A percentile compares a stretch with the other conserved stretches of the same genome.
These are phyloP conservation scores for Tritrichomonas foetus DNA, from an alignment of 208 protist genomes.

Conservation along the genomic window DNA sequence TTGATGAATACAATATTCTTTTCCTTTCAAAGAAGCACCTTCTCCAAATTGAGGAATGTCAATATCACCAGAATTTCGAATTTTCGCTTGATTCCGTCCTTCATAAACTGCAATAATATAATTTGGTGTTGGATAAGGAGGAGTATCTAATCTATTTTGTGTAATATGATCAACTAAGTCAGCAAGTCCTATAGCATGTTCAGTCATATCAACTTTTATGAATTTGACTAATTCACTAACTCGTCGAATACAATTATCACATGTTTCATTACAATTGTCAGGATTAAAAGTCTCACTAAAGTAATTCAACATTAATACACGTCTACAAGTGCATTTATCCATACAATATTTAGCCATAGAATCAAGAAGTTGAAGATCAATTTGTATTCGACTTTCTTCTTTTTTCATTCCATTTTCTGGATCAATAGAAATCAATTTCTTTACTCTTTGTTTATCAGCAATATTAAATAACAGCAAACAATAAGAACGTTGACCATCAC, in stretches of 20 bases:
- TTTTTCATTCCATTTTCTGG: not conserved
- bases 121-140: too few species aligned
- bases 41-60: too few species aligned
- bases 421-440: conserved; percentile 1
- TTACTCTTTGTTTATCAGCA: conserved; percentile 19
- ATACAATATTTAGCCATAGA: not conserved
- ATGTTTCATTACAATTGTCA: conserved; percentile 18
- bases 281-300: conserved; percentile 15
- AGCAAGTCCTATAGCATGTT: too few species aligned
- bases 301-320: not conserved
- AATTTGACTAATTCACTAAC: not conserved
- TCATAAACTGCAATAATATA: too few species aligned
- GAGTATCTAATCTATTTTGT: too few species aligned
- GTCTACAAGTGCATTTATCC: not conserved
- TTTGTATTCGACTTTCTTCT: not conserved
- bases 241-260: conserved; percentile 34
- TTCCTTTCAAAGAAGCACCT: too few species aligned
- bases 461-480: conserved; percentile 46
- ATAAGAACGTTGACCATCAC: conserved; percentile 50
- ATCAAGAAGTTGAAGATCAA: not conserved
- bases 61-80: too few species aligned
- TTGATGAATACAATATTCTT: too few species aligned
- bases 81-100: too few species aligned
- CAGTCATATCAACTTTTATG: not conserved
- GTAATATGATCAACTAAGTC: too few species aligned